These are phyloP conservation scores for Saturnispora silvae DNA, from an alignment of 805 yeast genomes.

Conservation along the genomic window DNA sequence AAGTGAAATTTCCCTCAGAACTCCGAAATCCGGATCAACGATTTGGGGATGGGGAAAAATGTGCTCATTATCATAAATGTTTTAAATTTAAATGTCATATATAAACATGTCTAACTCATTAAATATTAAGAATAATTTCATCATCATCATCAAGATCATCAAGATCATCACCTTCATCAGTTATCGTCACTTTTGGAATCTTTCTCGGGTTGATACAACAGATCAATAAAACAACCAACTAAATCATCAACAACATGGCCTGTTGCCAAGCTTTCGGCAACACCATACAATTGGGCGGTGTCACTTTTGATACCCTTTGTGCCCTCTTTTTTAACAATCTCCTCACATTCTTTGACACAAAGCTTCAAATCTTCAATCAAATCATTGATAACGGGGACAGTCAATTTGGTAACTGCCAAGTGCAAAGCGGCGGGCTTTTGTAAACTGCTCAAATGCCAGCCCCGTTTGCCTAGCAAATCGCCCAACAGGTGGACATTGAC, in stretches of 20 bases:
- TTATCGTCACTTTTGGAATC: too few species aligned
- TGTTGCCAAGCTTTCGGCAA: constrained; percentile 84
- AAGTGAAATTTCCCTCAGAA: not conserved
- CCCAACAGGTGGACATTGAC: constrained; percentile 68
- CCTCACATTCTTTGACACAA: constrained; percentile 32
- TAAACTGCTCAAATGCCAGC: constrained; percentile 85
- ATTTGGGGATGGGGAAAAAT: too few species aligned
- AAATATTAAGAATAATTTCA: too few species aligned
- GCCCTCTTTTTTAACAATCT: constrained; percentile 12
- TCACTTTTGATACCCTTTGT: constrained; percentile 29
- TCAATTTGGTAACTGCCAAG: constrained; percentile 72
- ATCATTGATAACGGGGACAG: constrained; percentile 50
- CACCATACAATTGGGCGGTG: constrained; percentile 89
- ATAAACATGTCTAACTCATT: too few species aligned
- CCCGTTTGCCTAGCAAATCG: constrained; percentile 55
- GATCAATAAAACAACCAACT: constrained; percentile 72
- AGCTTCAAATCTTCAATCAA: constrained; percentile 42
- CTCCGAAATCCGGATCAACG: not conserved
- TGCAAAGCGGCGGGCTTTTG: constrained; percentile 91
- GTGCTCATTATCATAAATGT: too few species aligned
- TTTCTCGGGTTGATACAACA: constrained; percentile 50
- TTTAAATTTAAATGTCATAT: too few species aligned
- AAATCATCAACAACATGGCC: constrained; percentile 73
- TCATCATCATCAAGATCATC: too few species aligned
- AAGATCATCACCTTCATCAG: too few species aligned